Percentiles rank a stretch among this genome's conserved stretches.
Conservation (phyloP, 441 rosid species). For the Erodium texanum region DNA sequence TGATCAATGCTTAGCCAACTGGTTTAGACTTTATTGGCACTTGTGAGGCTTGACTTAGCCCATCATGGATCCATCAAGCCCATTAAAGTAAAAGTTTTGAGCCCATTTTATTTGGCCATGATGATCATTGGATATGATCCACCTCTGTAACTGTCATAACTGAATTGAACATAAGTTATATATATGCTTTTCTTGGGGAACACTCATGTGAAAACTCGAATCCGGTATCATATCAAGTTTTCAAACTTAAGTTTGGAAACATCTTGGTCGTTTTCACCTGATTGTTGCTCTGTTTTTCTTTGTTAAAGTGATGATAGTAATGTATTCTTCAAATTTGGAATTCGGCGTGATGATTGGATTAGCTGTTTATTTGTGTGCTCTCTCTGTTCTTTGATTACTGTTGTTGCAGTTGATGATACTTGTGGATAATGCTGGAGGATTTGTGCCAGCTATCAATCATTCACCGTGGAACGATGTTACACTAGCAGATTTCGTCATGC, state of each 20-base stretch:
- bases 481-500: conserved; percentile 88
- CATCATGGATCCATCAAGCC: background rate
- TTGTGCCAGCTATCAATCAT: conserved; percentile 66
- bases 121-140: background rate
- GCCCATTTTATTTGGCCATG: background rate
- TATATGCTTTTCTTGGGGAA: too few relatives aligned
- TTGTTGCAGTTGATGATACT: conserved; percentile 68
- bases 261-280: too few relatives aligned
- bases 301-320: too few relatives aligned
- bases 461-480: conserved; percentile 85
- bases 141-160: background rate
- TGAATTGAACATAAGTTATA: background rate
- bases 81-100: background rate
- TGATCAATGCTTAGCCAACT: too few relatives aligned
- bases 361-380: too few relatives aligned
- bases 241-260: too few relatives aligned
- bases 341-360: too few relatives aligned
- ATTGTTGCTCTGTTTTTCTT: too few relatives aligned
- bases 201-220: too few relatives aligned
- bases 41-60: background rate
- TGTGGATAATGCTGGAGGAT: conserved; percentile 71
- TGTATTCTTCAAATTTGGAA: too few relatives aligned
- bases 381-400: background rate
- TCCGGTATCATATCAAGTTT: too few relatives aligned
- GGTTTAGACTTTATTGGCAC: background rate